Conservation (phyloP, 345 rosid species). For the Isatis tinctoria region DNA sequence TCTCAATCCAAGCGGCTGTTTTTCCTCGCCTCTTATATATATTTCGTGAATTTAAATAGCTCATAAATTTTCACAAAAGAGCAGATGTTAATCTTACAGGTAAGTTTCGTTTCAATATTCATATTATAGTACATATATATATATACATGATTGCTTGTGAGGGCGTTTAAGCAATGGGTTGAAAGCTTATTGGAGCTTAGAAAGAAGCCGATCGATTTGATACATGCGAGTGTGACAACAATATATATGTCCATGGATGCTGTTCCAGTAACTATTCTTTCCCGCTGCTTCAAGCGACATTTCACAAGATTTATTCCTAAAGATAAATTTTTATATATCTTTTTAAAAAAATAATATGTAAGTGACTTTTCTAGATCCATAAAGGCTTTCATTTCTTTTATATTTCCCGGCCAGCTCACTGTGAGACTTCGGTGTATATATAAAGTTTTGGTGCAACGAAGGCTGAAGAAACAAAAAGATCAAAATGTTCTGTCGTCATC, state of each 20-base stretch:
- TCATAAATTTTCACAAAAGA: no score
- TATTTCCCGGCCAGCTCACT: not conserved
- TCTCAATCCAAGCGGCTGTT: not conserved
- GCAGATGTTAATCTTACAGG: not conserved
- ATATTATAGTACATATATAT: not conserved
- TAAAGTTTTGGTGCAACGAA: not conserved
- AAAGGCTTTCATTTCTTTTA: not conserved
- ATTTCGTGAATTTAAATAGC: no score
- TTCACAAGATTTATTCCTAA: conserved; percentile 10
- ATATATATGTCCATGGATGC: not conserved
- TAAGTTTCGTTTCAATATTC: not conserved
- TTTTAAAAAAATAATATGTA: not conserved
- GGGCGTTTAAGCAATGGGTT: not conserved
- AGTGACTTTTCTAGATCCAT: not conserved
- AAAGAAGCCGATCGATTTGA: not conserved
- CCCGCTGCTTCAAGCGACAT: not conserved
- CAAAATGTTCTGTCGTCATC: not conserved
- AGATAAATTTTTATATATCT: not conserved
- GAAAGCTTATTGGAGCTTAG: not conserved
- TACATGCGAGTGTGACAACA: not conserved
- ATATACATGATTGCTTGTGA: not conserved
- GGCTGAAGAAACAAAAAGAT: not conserved
- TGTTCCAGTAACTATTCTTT: conserved; percentile 2
- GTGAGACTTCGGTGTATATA: not conserved
- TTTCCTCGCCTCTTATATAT: no score